Conservation (phyloP, 441 rosid genomes). For the Populus hybrid region DNA sequence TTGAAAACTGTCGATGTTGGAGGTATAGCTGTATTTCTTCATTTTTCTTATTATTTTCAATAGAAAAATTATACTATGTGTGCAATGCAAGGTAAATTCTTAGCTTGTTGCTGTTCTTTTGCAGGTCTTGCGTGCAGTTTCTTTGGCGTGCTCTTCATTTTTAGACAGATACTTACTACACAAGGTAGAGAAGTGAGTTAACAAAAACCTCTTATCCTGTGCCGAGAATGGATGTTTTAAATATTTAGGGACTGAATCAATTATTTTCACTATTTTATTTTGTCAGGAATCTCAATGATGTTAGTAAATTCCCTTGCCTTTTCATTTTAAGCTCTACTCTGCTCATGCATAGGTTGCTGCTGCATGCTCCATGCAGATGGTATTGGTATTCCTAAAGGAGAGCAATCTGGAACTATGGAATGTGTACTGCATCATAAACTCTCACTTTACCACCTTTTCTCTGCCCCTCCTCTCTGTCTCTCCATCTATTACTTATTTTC, state of each 20-base stretch:
- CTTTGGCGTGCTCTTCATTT: conserved; percentile 79
- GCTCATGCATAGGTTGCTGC: neutral
- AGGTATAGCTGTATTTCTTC: conserved; percentile 38
- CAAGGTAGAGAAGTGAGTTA: conserved; percentile 97
- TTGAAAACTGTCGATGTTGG: conserved; percentile 70
- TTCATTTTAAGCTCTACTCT: neutral
- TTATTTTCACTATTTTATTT: neutral
- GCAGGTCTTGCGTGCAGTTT: conserved; percentile 90
- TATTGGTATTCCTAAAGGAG: neutral
- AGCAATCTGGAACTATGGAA: neutral
- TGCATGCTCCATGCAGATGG: neutral
- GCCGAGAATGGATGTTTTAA: conserved; percentile 11
- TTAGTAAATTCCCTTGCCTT: neutral
- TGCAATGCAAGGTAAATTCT: conserved; percentile 18
- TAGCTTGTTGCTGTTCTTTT: conserved; percentile 21
- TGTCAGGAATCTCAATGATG: neutral
- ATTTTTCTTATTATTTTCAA: neutral
- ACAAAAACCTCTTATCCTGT: conserved; percentile 36
- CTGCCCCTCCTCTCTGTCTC: neutral
- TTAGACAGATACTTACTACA: conserved; percentile 55
- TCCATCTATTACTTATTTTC: neutral
- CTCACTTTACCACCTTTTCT: neutral
- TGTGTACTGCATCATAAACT: neutral
- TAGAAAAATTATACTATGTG: neutral
- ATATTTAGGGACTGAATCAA: conserved; percentile 7